These are phyloP conservation scores for Aspergillus tubingensis DNA, from an alignment of 2,329 filamentous ascomycete species.

Conservation along the genomic window DNA sequence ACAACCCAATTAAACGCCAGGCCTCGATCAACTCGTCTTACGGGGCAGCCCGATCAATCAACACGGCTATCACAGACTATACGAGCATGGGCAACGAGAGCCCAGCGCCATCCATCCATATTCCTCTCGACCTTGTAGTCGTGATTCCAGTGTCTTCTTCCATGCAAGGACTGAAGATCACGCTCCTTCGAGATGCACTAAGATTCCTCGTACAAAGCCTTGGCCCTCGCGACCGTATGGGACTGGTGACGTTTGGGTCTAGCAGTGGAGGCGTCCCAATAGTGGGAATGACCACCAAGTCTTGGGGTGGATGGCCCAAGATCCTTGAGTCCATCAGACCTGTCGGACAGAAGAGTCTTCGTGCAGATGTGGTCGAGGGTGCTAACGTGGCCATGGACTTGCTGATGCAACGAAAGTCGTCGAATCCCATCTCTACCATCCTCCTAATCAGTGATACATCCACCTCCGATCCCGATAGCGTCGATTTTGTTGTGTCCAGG, in stretches of 20 bases:
- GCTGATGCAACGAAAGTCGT: slow-evolving; percentile 95
- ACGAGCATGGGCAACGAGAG: slow-evolving; percentile 63
- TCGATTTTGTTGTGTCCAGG: slow-evolving; percentile 95
- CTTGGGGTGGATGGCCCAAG: slow-evolving; percentile 88
- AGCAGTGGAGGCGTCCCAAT: slow-evolving; percentile 90
- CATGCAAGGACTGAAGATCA: slow-evolving; percentile 99
- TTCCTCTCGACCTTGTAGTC: slow-evolving; percentile 92
- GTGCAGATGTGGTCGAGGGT: slow-evolving; percentile 94
- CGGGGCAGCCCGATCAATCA: slow-evolving; percentile 77
- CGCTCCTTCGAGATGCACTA: slow-evolving; percentile 84
- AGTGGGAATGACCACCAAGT: slow-evolving; percentile 97
- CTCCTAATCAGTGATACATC: slow-evolving; percentile 97
- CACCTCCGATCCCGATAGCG: slow-evolving; percentile 88
- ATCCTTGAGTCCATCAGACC: slow-evolving; percentile 85
- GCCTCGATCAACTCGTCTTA: slow-evolving; percentile 83
- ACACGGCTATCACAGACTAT: slow-evolving; percentile 90
- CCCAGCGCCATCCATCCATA: slow-evolving; percentile 70
- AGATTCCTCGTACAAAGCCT: slow-evolving; percentile 89
- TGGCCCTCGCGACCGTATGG: slow-evolving; percentile 93
- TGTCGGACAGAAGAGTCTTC: slow-evolving; percentile 92
- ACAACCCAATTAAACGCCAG: slow-evolving; percentile 63
- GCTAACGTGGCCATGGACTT: slow-evolving; percentile 98
- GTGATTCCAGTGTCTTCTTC: slow-evolving; percentile 97
- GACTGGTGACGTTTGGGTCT: slow-evolving; percentile 93
- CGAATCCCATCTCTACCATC: slow-evolving; percentile 92